Base-by-base conservation (phyloP, 2,329 filamentous ascomycete genomes). In the Fusarium penzigii region DNA sequence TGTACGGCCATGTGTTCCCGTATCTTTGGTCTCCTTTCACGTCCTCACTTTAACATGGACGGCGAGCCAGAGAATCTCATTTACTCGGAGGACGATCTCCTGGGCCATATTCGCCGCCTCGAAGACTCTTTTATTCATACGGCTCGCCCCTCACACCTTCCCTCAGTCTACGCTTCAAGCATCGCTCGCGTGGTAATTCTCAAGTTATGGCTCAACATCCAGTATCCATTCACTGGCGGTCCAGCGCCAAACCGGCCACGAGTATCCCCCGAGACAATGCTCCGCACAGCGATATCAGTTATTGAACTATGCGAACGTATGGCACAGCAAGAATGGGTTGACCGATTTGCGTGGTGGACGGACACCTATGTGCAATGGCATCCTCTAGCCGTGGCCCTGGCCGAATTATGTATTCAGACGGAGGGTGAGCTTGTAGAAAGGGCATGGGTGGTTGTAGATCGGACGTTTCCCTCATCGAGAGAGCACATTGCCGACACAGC, bases 301-400 rank as follows among this genome's bases (percentile, higher is more conserved):
- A 72, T 82, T 46, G 75, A 79, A 50, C 65, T 77, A 16, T 66
- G 66, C 39, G 68, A 71, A 17, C 62, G 65, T 25, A 64, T 67
- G 44, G 69, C 56, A 1, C 48, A 70, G n/a, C 65, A 67, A 5
- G 71, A 68, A 41, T 68, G 64, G 62, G 51, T 64, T 1, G 68
- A 71, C 12, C 66, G 72, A 3, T 80, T 74, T 65, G 63, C 65
- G 17, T 82, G 79, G 76, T 78, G 78, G 72, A 70, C 73, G n/a
- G 64, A 72, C 13, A 75, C 70, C 1, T 82, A 79, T 64, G 75
- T 80, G 13, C 79, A 80, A 52, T 83, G 80, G 80, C 80, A 83
- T 56, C 74, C 78, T 8, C 67, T 83, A 1, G 78, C 80, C 2
- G 78, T 82, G 7, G 74, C 77, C 2, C 65, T 82, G 13, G 79